phyloP scores from a whole-genome alignment of 2,329 filamentous ascomycete species.

The Aspergillus spinulosporus region DNA sequence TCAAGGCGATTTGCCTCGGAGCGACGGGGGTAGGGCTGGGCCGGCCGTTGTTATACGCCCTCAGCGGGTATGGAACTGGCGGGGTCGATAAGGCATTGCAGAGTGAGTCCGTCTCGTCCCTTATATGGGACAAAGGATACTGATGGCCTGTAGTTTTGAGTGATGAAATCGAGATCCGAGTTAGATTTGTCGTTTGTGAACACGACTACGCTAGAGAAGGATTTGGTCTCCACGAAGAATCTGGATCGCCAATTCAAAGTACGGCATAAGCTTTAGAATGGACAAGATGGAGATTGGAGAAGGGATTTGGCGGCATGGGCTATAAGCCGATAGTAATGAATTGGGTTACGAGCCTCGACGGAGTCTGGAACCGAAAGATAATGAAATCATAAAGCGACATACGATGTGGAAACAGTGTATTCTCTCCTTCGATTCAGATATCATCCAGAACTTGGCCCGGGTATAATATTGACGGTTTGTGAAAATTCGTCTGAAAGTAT shows the following conservation, averaged over 20 bases:
- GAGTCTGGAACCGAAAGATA: too few relatives aligned
- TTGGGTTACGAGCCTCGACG: too few relatives aligned
- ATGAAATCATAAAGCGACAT: too few relatives aligned
- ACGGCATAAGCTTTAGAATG: too few relatives aligned
- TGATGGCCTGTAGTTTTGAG: not conserved
- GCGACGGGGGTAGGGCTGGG: slow-evolving; percentile 70
- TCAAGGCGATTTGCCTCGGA: slow-evolving; percentile 83
- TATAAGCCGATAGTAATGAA: too few relatives aligned
- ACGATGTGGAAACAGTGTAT: too few relatives aligned
- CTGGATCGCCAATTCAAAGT: not conserved
- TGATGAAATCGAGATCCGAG: not conserved
- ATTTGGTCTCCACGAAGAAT: not conserved
- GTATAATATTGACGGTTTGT: too few relatives aligned
- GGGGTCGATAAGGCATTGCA: not conserved
- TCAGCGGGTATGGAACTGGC: not conserved
- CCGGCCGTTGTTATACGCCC: not conserved
- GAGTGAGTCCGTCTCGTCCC: not conserved
- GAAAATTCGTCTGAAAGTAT: too few relatives aligned
- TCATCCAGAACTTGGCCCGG: too few relatives aligned
- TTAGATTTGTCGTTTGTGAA: not conserved
- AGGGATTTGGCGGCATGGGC: too few relatives aligned
- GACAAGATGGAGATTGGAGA: too few relatives aligned
- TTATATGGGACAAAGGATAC: not conserved
- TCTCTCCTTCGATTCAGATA: too few relatives aligned
- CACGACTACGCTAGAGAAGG: not conserved